Evolutionary conservation across 768 basidiomycete genomes (phyloP).

Genomic region (Panaeolus papilionaceus): DNA sequence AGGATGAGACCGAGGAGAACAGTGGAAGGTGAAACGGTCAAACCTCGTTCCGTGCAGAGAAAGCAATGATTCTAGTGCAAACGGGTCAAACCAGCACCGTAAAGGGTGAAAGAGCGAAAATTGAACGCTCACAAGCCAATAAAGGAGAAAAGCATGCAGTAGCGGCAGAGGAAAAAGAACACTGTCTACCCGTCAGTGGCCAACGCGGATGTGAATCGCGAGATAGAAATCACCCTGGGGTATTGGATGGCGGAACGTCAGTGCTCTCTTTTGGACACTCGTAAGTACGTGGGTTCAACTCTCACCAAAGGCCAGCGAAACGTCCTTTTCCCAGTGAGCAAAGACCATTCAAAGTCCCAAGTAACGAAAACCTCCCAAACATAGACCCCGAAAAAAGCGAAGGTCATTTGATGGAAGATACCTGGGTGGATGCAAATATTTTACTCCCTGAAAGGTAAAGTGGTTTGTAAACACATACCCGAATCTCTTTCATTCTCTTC

Average conservation of each 20-base stretch:
- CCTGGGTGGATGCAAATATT: constrained; percentile 39
- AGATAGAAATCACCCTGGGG: constrained; percentile 22
- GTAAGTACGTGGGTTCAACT: constrained; percentile 20
- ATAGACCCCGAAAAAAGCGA: constrained; percentile 69
- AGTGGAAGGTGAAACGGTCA: constrained; percentile 14
- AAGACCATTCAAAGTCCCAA: constrained; percentile 70
- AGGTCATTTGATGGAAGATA: constrained; percentile 64
- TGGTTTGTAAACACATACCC: constrained; percentile 3
- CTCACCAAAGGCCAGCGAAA: constrained; percentile 76
- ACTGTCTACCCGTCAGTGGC: constrained; percentile 36
- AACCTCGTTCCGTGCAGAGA: constrained; percentile 57
- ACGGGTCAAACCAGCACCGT: background rate
- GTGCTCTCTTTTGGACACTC: background rate
- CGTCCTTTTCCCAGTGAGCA: constrained; percentile 60
- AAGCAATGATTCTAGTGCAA: constrained; percentile 61
- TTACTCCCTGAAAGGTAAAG: constrained; percentile 7
- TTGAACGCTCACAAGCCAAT: constrained; percentile 60
- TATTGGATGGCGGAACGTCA: background rate
- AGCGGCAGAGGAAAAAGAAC: constrained; percentile 74
- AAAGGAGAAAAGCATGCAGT: constrained; percentile 72
- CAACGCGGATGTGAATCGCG: background rate
- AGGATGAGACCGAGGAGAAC: constrained; percentile 22
- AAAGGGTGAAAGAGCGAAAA: background rate
- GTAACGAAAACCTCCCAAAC: constrained; percentile 73
- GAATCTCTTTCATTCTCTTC: constrained; percentile 49